phyloP scores from a whole-genome alignment of 495 filamentous ascomycete species.

The Cudoniella acicularis region DNA sequence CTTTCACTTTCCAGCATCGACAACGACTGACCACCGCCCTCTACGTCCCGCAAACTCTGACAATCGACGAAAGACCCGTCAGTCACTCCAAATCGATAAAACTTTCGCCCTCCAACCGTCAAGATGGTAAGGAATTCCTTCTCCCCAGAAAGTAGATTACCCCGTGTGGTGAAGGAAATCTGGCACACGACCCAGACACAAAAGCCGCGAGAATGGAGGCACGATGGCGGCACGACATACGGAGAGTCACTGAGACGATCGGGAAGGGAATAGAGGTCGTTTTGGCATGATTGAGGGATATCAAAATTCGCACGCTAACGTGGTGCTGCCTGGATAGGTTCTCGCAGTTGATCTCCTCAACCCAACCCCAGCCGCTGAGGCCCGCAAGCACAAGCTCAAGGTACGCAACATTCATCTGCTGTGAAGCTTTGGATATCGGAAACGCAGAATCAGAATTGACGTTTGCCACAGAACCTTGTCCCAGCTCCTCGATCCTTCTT shows the following conservation, averaged over 20 bases:
- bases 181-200: conserved; percentile 21
- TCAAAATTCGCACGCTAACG: conserved; percentile 22
- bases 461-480: conserved; percentile 68
- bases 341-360: conserved; percentile 99
- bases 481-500: conserved; percentile 97
- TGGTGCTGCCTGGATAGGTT: conserved; percentile 59
- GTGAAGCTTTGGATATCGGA: too few species aligned
- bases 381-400: conserved; percentile 99
- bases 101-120: conserved; percentile 36
- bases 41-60: conserved; percentile 23
- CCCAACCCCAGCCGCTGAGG: conserved; percentile 91
- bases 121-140: conserved; percentile 53
- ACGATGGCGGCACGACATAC: background rate
- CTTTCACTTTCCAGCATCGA: conserved; percentile 21
- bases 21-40: conserved; percentile 30
- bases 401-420: conserved; percentile 46
- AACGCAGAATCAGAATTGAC: too few species aligned
- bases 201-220: background rate
- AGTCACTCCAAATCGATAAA: conserved; percentile 34
- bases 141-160: conserved; percentile 6
- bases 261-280: background rate
- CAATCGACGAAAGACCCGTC: conserved; percentile 44
- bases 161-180: conserved; percentile 22
- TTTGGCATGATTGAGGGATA: conserved; percentile 7
- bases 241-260: background rate